Evolutionary conservation across 495 filamentous ascomycete genomes (phyloP), one percentile per base, ranked within the genome.

Genomic region (Penicillium mononematosum): DNA sequence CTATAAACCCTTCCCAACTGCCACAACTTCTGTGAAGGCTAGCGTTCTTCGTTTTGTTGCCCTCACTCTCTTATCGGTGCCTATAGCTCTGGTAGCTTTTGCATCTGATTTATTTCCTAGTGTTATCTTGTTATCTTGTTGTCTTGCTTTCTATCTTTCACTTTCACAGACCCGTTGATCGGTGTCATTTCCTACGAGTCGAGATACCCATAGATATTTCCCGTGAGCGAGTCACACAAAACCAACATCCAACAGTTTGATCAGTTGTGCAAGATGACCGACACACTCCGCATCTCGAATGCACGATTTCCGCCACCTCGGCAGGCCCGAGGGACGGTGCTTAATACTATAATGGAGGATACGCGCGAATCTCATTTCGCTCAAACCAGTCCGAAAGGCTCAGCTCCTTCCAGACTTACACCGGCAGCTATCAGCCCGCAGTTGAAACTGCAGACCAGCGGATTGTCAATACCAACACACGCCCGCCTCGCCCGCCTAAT

Each of bases 321-420:
- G 89, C 91, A 82, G 88, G 89, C 70, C 80, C 84, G 79, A 74
- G 82, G 80, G 68, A 78, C 81, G 70, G 70, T 74, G 60, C 87
- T 92, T 89, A 91, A 92, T 89, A 88, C 88, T 58, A 90, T 92
- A 85, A 86, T 88, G 66, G 89, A 92, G 75, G 87, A 92, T 67
- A 80, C 55, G 8, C 64, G 70, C 38, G 73, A 76, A 53, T 59
- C 69, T 12, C 65, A 71, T 17, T 65, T 65, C 39, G 50, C 58
- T 42, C 63, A 65, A n/a, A 50, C 58, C 27, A 56, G 46, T 50
- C 36, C 48, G 12, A 58, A 48, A 20, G 55, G 46, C 27, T 52
- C 58, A 51, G 41, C 42, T 9, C 41, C 48, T 20, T 34, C 38
- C 11, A 44, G 16, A 58, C 19, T 24, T n/a, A 55, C 58, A 31